phyloP scores from a whole-genome alignment of 768 basidiomycete species.

The Mycena alexandri region DNA sequence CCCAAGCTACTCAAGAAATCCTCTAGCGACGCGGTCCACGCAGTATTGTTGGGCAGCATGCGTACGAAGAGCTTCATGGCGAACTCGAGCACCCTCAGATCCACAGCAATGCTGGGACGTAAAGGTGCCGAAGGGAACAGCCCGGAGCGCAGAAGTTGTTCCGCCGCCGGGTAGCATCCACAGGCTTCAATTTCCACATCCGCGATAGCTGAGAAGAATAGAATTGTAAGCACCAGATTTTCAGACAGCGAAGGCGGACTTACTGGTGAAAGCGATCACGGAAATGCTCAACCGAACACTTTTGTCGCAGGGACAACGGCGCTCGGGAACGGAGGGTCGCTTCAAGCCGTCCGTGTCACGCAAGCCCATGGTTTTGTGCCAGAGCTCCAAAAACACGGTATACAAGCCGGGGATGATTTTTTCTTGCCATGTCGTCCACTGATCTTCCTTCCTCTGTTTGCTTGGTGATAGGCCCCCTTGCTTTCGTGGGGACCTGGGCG shows the following conservation, averaged over 20 bases:
- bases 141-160: too few relatives aligned
- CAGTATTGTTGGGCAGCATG: slow-evolving; percentile 39
- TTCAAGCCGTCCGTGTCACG: slow-evolving; percentile 1
- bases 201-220: neutral
- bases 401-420: neutral
- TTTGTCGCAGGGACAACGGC: neutral
- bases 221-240: neutral
- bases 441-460: neutral
- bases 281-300: neutral
- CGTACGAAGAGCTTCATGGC: slow-evolving; percentile 33
- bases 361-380: neutral
- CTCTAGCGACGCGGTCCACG: slow-evolving; percentile 34
- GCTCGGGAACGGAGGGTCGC: neutral
- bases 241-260: neutral
- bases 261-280: slow-evolving; percentile 1
- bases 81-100: slow-evolving; percentile 42
- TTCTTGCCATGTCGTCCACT: neutral
- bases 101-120: slow-evolving; percentile 42
- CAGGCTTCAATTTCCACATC: too few relatives aligned
- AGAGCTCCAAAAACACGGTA: neutral
- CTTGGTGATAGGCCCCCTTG: neutral
- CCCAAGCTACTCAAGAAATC: slow-evolving; percentile 22
- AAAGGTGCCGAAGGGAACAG: slow-evolving; percentile 44
- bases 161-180: too few relatives aligned
- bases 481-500: neutral